Evolutionary conservation across 768 basidiomycete species (phyloP).

Genomic region (Lenzites betulinus): DNA sequence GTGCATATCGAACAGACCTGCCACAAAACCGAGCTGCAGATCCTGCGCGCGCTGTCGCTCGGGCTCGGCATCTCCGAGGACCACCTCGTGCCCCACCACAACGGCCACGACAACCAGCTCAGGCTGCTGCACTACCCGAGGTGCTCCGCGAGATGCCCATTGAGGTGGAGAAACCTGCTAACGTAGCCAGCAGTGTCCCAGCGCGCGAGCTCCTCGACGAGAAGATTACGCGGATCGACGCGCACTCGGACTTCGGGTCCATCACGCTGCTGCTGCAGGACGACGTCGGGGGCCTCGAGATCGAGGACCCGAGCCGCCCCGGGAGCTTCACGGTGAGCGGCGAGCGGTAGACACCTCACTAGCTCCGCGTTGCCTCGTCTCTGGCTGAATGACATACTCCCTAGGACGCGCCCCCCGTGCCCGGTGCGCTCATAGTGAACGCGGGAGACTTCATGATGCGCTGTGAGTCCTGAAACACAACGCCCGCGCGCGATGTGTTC

Average conservation of each 20-base stretch:
- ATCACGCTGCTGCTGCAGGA: constrained; percentile 65
- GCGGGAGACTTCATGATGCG: constrained; percentile 53
- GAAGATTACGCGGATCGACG: constrained; percentile 46
- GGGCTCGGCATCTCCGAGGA: constrained; percentile 46
- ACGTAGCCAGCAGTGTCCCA: constrained; percentile 32
- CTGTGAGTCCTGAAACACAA: constrained; percentile 35
- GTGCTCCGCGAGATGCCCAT: background rate
- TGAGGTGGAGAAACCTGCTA: background rate
- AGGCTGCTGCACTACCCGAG: constrained; percentile 59
- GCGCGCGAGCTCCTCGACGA: constrained; percentile 37
- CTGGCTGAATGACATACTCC: no score
- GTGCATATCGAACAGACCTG: constrained; percentile 34
- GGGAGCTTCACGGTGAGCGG: constrained; percentile 42
- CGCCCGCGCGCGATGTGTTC: background rate
- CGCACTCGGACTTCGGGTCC: constrained; percentile 57
- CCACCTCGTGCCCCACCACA: constrained; percentile 47
- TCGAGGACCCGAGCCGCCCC: constrained; percentile 53
- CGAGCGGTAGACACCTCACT: no score
- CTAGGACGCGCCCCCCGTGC: constrained; percentile 43
- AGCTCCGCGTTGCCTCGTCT: no score
- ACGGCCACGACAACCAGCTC: constrained; percentile 51
- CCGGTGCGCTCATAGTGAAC: constrained; percentile 52
- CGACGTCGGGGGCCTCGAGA: constrained; percentile 60
- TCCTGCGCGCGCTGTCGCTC: constrained; percentile 52
- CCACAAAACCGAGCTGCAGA: constrained; percentile 44